Evolutionary conservation across 2,329 filamentous ascomycete genomes (phyloP).

Genomic region (Xylariomycetidae sp.): DNA sequence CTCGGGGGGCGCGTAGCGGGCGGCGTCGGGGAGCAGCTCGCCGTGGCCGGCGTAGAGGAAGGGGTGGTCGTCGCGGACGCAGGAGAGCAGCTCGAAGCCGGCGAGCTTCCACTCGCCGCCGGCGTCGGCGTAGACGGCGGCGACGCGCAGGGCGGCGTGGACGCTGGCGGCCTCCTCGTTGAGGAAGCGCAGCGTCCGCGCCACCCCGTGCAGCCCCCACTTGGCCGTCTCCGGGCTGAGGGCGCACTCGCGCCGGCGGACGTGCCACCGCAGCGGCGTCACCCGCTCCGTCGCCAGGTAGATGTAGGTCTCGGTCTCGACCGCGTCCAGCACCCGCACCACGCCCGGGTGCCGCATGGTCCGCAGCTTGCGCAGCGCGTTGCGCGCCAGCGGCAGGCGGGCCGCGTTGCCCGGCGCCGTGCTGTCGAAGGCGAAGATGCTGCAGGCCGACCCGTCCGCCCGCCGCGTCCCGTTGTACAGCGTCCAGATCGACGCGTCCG

Average conservation of each 20-base stretch:
- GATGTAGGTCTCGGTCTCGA: slow-evolving; percentile 94
- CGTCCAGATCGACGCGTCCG: slow-evolving; percentile 94
- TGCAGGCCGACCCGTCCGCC: slow-evolving; percentile 90
- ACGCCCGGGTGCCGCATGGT: slow-evolving; percentile 92
- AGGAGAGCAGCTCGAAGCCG: slow-evolving; percentile 90
- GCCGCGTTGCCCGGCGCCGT: slow-evolving; percentile 61
- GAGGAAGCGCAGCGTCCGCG: slow-evolving; percentile 91
- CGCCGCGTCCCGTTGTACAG: slow-evolving; percentile 89
- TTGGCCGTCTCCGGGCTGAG: slow-evolving; percentile 88
- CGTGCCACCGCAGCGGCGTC: slow-evolving; percentile 81
- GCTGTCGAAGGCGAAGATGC: slow-evolving; percentile 94
- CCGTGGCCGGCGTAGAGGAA: slow-evolving; percentile 92
- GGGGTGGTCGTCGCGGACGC: slow-evolving; percentile 91
- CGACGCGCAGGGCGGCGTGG: slow-evolving; percentile 78
- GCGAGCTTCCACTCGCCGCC: slow-evolving; percentile 97
- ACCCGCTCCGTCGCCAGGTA: slow-evolving; percentile 94
- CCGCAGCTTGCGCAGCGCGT: slow-evolving; percentile 87
- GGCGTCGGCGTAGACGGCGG: slow-evolving; percentile 87
- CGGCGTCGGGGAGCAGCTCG: slow-evolving; percentile 78
- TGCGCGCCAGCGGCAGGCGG: slow-evolving; percentile 79
- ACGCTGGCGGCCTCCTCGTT: slow-evolving; percentile 90
- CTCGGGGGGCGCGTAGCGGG: slow-evolving; percentile 81
- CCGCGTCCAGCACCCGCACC: slow-evolving; percentile 87
- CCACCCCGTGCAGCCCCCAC: slow-evolving; percentile 87
- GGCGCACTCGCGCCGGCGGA: slow-evolving; percentile 81